Base-by-base conservation (phyloP, 371 early-diverging fungal species). In the Saksenaea oblongispora region DNA sequence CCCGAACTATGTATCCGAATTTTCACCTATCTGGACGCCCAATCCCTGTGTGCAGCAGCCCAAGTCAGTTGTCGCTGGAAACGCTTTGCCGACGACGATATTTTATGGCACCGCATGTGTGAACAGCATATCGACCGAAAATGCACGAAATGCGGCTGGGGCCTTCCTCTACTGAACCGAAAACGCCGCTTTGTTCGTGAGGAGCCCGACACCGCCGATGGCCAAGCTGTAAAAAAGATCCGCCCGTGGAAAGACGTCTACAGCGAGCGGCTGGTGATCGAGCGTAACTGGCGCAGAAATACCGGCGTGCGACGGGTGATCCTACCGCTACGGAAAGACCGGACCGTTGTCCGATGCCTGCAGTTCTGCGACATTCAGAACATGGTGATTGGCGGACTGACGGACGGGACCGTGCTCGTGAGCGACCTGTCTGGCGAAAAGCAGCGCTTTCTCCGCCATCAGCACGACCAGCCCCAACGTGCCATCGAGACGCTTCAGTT, bases 141-240 rank as follows among this genome's bases (percentile, higher is more conserved):
- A 69, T 97, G 97, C 68, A 83, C 82, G 37, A 95, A 91, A 66
- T 97, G 97, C 65, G 97, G 97, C 2, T 97, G 96, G 97, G 95
- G 96, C 5, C 69, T 94, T 35, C 94, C 94, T 10, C 63, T 90
- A 41, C 70, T 94, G 34, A 69, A 73, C 66, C 67, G 76, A 70
- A 71, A 76, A 67, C 61, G 73, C 22, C 51, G 51, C 1, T 55
- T 60, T n/a, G 62, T 36, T 7, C 42, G 24, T 26, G 44, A 36
- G 34, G 54, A 27, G 15, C 62, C 65, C 34, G 72, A 68, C 8
- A 34, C 51, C 17, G 31, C 55, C 7, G 31, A 31, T 11, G 28
- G 59, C 14, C 53, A 55, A 13, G 54, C 37, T 3, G 28, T 17
- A 11, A 22, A 63, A 37, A 35, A 58, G 22, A 26, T 41, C 18